Percentiles rank a stretch among this genome's conserved stretches.
Conservation (phyloP, 2,329 filamentous ascomycete species). For the Botryotinia calthae region DNA sequence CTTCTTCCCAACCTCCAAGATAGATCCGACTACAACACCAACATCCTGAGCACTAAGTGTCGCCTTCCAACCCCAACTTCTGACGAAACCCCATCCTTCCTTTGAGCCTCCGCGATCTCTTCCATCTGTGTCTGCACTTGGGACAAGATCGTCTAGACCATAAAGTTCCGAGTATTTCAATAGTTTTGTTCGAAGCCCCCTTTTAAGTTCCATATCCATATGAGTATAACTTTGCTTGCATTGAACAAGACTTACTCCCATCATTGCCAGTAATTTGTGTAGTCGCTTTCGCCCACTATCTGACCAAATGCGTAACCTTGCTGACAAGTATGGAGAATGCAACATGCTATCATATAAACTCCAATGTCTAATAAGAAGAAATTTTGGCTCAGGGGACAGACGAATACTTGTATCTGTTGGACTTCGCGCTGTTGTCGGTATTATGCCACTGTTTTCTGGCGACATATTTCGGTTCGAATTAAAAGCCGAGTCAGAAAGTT, state of each 20-base stretch:
- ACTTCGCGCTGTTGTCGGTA: constrained; percentile 82
- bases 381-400: constrained; percentile 88
- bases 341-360: constrained; percentile 98
- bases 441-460: constrained; percentile 72
- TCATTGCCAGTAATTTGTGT: constrained; percentile 93
- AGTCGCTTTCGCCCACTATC: constrained; percentile 83
- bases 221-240: constrained; percentile 95
- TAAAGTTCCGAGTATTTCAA: constrained; percentile 91
- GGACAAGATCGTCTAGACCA: constrained; percentile 89
- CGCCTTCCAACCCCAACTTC: constrained; percentile 96
- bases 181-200: constrained; percentile 77
- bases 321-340: constrained; percentile 91
- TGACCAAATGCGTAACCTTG: constrained; percentile 90
- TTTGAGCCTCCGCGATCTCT: constrained; percentile 69
- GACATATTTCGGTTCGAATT: constrained; percentile 58
- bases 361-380: constrained; percentile 92
- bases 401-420: constrained; percentile 91
- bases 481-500: constrained; percentile 53
- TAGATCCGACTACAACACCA: constrained; percentile 85
- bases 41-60: constrained; percentile 92
- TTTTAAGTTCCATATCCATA: constrained; percentile 97
- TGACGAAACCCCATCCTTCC: constrained; percentile 95
- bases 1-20: constrained; percentile 81
- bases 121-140: constrained; percentile 69
- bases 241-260: constrained; percentile 92